Evolutionary conservation across 768 basidiomycete genomes (phyloP), one percentile per base, ranked within the genome.

Genomic region (Pleurotus salmoneostramineus): DNA sequence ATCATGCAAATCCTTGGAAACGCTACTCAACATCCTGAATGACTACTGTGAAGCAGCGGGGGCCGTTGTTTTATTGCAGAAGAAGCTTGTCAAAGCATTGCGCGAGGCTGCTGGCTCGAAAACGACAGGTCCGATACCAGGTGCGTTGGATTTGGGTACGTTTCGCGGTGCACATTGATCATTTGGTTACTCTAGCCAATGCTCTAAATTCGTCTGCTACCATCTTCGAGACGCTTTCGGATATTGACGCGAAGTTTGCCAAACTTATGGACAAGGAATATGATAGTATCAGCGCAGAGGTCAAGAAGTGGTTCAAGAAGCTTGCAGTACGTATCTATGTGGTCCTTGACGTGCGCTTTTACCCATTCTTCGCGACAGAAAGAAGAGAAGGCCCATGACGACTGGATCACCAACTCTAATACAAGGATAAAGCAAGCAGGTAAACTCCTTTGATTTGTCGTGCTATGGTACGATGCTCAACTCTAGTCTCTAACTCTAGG

Each of bases 271-370:
- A 89, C 63, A 91, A 83, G 71, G 90, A 93, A 61, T 89, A 84
- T 59, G 83, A 85, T 60, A 65, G 57, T 17, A 73, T 91, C 50
- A 84, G 82, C 61, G 69, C 74, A 33, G 90, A 91, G 61, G 83
- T 91, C 43, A 88, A 85, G 76, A 93, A 89, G 65, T 92, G 90
- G 89, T 86, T 92, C 77, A 91, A 89, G 82, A 91, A 86, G 69
- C 78, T 92, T 36, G 79, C 84, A 50, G 90, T 92, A 64, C 63
- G 88, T 72, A 33, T 44, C 58, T 42, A 58, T 15, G 34, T 34
- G 58, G 4, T 43, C 51, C 33, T 37, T 59, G 61, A 11, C 46
- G 31, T 31, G 12, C n/a, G 21, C 2, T 12, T 55, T 5, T 50
- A 34, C 58, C 36, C 56, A 15, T 55, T 7, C 27, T 21, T 45